phyloP scores from a whole-genome alignment of 805 yeast genomes.

The Teunomyces funiuensis region DNA sequence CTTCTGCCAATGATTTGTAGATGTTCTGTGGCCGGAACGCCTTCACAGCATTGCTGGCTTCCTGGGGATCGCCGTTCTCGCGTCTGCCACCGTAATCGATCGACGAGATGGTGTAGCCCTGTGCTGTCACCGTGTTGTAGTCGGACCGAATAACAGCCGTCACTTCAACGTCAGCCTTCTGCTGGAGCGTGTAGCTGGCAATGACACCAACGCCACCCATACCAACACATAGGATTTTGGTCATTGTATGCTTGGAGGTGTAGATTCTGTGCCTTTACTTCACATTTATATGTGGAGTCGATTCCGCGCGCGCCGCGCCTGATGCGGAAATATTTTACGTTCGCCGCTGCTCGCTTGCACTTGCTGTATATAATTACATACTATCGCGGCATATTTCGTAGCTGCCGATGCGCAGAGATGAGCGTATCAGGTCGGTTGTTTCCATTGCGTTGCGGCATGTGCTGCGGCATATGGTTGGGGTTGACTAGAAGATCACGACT shows the following conservation, averaged over 20 bases:
- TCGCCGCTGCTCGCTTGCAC: constrained; percentile 1
- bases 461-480: not conserved
- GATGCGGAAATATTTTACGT: constrained; percentile 1
- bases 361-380: not conserved
- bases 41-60: constrained; percentile 16
- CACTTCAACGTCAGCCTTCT: constrained; percentile 23
- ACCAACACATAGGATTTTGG: constrained; percentile 67
- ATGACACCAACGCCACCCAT: constrained; percentile 88
- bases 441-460: not conserved
- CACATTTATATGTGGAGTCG: not conserved
- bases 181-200: constrained; percentile 53
- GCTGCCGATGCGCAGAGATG: constrained; percentile 1
- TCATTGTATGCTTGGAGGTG: constrained; percentile 2
- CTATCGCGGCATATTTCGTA: constrained; percentile 1
- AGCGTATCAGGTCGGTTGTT: not conserved
- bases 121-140: constrained; percentile 22
- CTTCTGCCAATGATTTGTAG: constrained; percentile 26
- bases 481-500: constrained; percentile 1
- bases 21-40: constrained; percentile 26
- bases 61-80: constrained; percentile 15
- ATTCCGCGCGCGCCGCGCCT: not conserved
- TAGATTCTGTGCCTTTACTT: no score
- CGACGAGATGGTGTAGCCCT: constrained; percentile 33
- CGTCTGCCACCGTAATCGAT: constrained; percentile 27
- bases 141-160: constrained; percentile 35